Evolutionary conservation across 1,139 yeast genomes (phyloP), one percentile per base, ranked within the genome.

Genomic region (Taphrina betulina): DNA sequence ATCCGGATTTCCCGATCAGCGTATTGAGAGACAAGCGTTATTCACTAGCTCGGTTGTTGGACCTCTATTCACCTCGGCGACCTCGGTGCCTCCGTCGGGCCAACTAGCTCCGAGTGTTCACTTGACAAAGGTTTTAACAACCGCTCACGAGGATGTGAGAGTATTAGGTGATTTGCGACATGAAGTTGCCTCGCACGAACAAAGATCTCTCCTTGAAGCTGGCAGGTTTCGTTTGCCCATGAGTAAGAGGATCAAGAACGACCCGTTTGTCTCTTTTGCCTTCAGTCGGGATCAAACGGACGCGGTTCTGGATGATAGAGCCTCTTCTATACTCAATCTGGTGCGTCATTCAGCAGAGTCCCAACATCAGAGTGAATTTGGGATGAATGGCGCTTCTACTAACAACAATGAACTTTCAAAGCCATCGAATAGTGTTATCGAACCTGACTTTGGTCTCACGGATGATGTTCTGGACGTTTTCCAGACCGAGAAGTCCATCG

Each of bases 1-100:
- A n/a, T n/a, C n/a, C n/a, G n/a, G n/a, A n/a, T 43, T 43, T n/a
- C 48, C 48, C 5, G 38, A 33, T 20, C 24, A 37, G 20, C 38
- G n/a, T 17, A 3, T 26, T 3, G 38, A 20, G 12, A 20, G 20
- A n/a, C 29, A 43, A 37, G 28, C 48, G 16, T 37, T 43, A 3
- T 43, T 43, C 17, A 31, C 38, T 19, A 43, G 48, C 38, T 23
- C 48, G 3, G 38, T 43, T 7, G 34, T 17, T 5, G 48, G 48
- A 1, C 48, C 48, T 3, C 28, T 43, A 5, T 43, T 43, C 48
- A 43, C 38, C 19, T 43, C 48, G 29, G 38, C 19, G 29, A 16
- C 48, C 19, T 7, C 31, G 12, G 31, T 26, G 12, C n/a, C n/a
- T n/a, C n/a, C n/a, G n/a, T 26, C 31, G 7, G 31, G 31, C 31